Evolutionary conservation across 1,139 yeast genomes (phyloP), one percentile per base, ranked within the genome.

Genomic region (Yamadazyma mexicana): DNA sequence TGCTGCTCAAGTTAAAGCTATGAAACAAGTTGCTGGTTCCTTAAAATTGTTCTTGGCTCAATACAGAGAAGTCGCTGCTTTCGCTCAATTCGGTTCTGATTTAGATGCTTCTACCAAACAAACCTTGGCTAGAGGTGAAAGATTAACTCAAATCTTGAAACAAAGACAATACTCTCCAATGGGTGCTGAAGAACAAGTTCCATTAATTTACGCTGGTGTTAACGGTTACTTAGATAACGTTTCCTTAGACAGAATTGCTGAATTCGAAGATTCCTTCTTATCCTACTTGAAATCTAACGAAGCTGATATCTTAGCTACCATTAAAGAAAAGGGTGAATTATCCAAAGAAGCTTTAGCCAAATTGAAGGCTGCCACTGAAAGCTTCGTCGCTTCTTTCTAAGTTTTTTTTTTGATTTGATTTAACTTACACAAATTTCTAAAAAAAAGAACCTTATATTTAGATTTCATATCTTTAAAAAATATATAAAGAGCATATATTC

Each of bases 21-120:
- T 94, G 95, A 92, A 92, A 80, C 98, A 92, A 83, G 98, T 94
- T 75, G 98, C 98, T 58, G 99, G 98, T 85, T 94, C 98, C 60
- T 86, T 92, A 78, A 92, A 92, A 79, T 87, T 92, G 76, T 92
- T 88, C 96, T 87, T 92, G 83, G 99, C 99, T 64, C 99, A 92
- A 82, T 92, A 92, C 87, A 92, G 99, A 88, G 99, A 92, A 84
- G 98, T 92, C 65, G 98, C 98, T 68, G 98, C 99, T 64, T 92
- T 92, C 76, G 98, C 99, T 64, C 99, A 92, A 82, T 92, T 92
- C 82, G 98, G 99, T 86, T 92, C 99, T 62, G 99, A 94, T 77
- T 85, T 94, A 75, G 99, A 94, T 77, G 98, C 99, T 63, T 88
- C 98, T 48, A 94, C 99, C 76, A 92, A 92, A 83, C 97, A 89